Evolutionary conservation across 1,139 yeast genomes (phyloP).

Genomic region (Arxiozyma telluris): DNA sequence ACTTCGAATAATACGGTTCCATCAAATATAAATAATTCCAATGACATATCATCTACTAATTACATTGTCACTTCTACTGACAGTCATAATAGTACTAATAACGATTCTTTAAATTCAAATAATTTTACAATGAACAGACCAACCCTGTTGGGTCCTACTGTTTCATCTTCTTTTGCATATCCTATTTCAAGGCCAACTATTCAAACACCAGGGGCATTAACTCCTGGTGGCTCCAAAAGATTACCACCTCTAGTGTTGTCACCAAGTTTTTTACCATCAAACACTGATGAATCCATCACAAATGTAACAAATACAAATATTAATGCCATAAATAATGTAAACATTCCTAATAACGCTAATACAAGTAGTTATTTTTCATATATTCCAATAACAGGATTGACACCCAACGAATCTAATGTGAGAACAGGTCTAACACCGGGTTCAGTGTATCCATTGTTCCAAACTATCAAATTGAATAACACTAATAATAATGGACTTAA

Average conservation of each 20-base stretch:
- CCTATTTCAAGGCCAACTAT: slow-evolving; percentile 6
- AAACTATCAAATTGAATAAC: slow-evolving; percentile 21
- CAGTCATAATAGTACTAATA: neutral
- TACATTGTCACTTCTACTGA: neutral
- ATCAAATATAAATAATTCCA: neutral
- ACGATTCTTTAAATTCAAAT: neutral
- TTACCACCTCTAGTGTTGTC: slow-evolving; percentile 44
- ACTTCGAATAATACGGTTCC: neutral
- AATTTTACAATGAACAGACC: neutral
- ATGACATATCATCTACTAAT: neutral
- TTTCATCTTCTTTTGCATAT: slow-evolving; percentile 1
- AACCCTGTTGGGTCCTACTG: neutral
- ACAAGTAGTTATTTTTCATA: neutral
- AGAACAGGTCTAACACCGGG: slow-evolving; percentile 59
- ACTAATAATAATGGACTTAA: slow-evolving; percentile 8
- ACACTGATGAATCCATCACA: neutral
- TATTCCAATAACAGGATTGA: slow-evolving; percentile 47
- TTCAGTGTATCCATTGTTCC: slow-evolving; percentile 23
- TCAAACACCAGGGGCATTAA: slow-evolving; percentile 44
- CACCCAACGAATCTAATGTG: slow-evolving; percentile 60
- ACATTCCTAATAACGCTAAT: neutral
- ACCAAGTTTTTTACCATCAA: slow-evolving; percentile 18
- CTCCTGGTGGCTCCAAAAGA: slow-evolving; percentile 52
- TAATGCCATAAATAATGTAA: neutral
- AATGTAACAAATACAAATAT: neutral